A percentile compares a stretch with the other conserved stretches of the same genome.
These are phyloP conservation scores for Penicillium simplicissimum DNA, from an alignment of 495 filamentous ascomycete genomes.

Conservation along the genomic window DNA sequence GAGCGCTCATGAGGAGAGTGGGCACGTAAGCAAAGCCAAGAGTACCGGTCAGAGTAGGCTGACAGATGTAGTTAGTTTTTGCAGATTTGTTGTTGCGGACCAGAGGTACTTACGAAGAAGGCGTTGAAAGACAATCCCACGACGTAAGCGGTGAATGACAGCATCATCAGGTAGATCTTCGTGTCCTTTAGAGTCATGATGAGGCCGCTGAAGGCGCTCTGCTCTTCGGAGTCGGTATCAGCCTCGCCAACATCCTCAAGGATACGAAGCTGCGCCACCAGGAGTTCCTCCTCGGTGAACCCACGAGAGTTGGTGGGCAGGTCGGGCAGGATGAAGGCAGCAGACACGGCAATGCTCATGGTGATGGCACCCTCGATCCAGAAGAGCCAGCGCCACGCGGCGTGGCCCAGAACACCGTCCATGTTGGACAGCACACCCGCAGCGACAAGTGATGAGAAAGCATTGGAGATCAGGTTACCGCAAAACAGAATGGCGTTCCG, in stretches of 20 bases:
- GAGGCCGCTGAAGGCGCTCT: constrained; percentile 64
- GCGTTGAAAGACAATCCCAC: constrained; percentile 38
- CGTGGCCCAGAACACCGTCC: constrained; percentile 43
- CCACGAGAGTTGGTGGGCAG: constrained; percentile 71
- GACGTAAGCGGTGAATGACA: constrained; percentile 39
- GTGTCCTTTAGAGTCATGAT: constrained; percentile 66
- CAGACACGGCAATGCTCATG: constrained; percentile 34
- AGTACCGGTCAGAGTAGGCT: constrained; percentile 77
- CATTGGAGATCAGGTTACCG: constrained; percentile 54
- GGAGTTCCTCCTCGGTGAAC: constrained; percentile 66
- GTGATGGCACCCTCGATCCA: constrained; percentile 40
- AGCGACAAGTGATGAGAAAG: constrained; percentile 63
- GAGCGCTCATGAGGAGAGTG: constrained; percentile 75
- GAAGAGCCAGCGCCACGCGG: constrained; percentile 71
- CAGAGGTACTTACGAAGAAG: constrained; percentile 33
- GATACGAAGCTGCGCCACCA: constrained; percentile 68
- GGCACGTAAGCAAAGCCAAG: constrained; percentile 64
- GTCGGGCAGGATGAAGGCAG: constrained; percentile 68
- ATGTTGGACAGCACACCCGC: constrained; percentile 47
- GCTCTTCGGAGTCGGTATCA: constrained; percentile 59
- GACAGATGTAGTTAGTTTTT: constrained; percentile 53
- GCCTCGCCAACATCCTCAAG: constrained; percentile 77
- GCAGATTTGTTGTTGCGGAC: constrained; percentile 24
- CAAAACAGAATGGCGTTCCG: constrained; percentile 48
- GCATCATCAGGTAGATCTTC: constrained; percentile 70